Base-by-base conservation (phyloP, 23 red algal species). In the Gracilaria gracilis region DNA sequence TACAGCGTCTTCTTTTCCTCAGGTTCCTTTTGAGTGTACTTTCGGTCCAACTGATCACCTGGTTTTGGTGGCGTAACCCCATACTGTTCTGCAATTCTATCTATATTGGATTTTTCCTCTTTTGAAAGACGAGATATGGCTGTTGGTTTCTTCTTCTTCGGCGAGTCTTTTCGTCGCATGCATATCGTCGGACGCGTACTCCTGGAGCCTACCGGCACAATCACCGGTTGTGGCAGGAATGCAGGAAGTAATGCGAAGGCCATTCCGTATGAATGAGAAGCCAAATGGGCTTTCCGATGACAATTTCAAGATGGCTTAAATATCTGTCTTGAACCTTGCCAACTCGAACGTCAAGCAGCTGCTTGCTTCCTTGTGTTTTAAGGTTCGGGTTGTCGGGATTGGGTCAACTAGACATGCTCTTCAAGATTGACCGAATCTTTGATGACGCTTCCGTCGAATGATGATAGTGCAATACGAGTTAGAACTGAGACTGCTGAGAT, bases 1-100 rank as follows among this genome's bases (percentile, higher is more conserved):
- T 90, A 90, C 31, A 80, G 9, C 13, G 87, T 65, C 33, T 82
- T 82, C n/a, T 72, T 61, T 47, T 71, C 38, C 24, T 46, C 20
- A 36, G 73, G 74, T n/a, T 61, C 24, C 35, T 35, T 39, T 23
- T 79, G 24, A 9, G 67, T 90, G 57, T 69, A 90, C 39, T 81
- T 80, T 48, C 71, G 71, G 36, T 90, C 87, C 24, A 92, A 49
- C 48, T 75, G 53, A 42, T 92, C 79, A 35, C 89, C 89, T 3
- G 89, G 79, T 23, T 40, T 74, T 65, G 89, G 79, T 27, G 64
- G 57, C 13, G 31, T 33, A 31, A 92, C 31, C 11, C 89, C 89
- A 35, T 84, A 92, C 29, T 58, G 24, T 31, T 77, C 62, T 24
- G 89, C 89, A 55, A 92, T 75, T 23, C 61, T 64, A 20, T 90